Conservation (phyloP, 768 basidiomycete species). For the Tylopilus intermedius region DNA sequence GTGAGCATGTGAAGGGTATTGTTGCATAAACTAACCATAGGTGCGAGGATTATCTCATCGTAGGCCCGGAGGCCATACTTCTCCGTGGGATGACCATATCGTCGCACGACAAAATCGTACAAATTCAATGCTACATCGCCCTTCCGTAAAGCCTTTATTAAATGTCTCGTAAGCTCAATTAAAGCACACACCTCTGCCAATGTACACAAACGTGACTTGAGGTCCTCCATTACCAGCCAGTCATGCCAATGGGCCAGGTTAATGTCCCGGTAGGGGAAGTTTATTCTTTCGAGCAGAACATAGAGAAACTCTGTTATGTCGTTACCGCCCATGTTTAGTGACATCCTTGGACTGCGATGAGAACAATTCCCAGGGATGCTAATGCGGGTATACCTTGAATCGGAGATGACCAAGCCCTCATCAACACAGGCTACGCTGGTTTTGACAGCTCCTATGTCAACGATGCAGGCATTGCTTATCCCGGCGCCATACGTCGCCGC, state of each 20-base stretch:
- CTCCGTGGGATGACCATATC: conserved; percentile 68
- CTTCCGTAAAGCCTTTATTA: conserved; percentile 37
- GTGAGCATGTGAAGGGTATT: neutral
- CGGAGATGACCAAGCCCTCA: conserved; percentile 82
- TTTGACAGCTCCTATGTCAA: conserved; percentile 84
- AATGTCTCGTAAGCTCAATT: neutral
- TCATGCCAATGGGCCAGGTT: conserved; percentile 76
- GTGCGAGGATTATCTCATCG: conserved; percentile 92
- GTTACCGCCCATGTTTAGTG: conserved; percentile 85
- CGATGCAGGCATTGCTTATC: conserved; percentile 90
- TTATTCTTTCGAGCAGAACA: conserved; percentile 70
- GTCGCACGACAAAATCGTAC: conserved; percentile 84
- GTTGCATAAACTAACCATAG: conserved; percentile 61
- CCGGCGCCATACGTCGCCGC: conserved; percentile 95
- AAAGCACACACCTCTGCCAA: conserved; percentile 68
- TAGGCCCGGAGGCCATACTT: conserved; percentile 90
- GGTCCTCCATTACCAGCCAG: conserved; percentile 87
- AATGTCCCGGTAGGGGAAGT: conserved; percentile 84
- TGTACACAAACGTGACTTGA: conserved; percentile 81
- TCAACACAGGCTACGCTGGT: conserved; percentile 92
- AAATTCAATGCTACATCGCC: conserved; percentile 84
- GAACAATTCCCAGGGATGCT: conserved; percentile 1
- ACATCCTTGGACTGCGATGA: conserved; percentile 46
- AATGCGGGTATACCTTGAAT: conserved; percentile 62
- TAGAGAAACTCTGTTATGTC: conserved; percentile 90